phyloP scores from a whole-genome alignment of 257 asterid species.

The Nicotiana undulata region DNA sequence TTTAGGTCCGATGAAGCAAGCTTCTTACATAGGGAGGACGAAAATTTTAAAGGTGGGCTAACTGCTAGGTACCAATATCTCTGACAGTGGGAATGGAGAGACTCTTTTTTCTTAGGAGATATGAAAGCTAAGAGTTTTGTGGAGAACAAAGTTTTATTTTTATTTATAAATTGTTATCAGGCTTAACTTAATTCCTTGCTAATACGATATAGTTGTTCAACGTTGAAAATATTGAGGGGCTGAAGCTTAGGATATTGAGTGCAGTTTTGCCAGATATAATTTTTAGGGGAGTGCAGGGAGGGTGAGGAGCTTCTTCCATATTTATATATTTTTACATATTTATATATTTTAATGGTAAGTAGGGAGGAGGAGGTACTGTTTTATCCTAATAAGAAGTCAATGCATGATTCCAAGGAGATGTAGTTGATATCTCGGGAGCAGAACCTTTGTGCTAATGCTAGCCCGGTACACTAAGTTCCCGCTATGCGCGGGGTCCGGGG shows the following conservation, averaged over 20 bases:
- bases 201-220: background rate
- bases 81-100: too few species aligned
- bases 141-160: too few species aligned
- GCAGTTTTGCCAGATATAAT: background rate
- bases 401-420: background rate
- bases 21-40: background rate
- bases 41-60: background rate
- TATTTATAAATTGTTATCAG: background rate
- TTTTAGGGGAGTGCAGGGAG: background rate
- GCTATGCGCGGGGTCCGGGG: too few species aligned
- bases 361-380: background rate
- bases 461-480: background rate
- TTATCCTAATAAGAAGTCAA: background rate
- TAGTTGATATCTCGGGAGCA: background rate
- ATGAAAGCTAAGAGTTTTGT: background rate
- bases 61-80: too few species aligned
- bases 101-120: background rate
- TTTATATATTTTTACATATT: background rate
- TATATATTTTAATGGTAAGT: background rate
- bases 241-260: background rate
- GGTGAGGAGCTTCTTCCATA: background rate
- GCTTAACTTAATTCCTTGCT: background rate
- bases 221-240: background rate
- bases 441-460: background rate
- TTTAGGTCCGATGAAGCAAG: background rate